These are phyloP conservation scores for Fusarium verticillioides DNA, from an alignment of 2,329 filamentous ascomycete genomes.

Conservation along the genomic window DNA sequence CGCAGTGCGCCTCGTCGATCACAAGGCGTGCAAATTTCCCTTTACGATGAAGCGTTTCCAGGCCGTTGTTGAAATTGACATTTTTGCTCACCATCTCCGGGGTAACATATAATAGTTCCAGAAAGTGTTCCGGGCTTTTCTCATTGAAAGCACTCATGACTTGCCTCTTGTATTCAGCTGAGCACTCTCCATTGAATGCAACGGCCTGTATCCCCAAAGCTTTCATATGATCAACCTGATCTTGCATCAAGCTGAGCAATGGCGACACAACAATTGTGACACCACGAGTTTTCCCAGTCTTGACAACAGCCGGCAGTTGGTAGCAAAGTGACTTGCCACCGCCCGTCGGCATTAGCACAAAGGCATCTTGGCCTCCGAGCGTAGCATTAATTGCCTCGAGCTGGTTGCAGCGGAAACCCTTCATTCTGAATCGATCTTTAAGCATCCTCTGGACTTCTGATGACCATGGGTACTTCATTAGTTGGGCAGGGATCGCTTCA, in stretches of 20 bases:
- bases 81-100: constrained; percentile 97
- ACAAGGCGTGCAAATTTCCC: constrained; percentile 87
- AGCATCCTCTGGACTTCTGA: constrained; percentile 83
- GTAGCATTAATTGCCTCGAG: constrained; percentile 97
- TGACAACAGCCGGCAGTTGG: constrained; percentile 88
- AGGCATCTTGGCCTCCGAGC: constrained; percentile 85
- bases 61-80: constrained; percentile 69
- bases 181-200: constrained; percentile 82
- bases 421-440: constrained; percentile 84
- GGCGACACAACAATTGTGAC: constrained; percentile 97
- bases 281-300: constrained; percentile 81
- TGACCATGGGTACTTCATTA: constrained; percentile 83
- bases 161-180: constrained; percentile 68
- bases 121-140: constrained; percentile 74
- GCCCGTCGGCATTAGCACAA: constrained; percentile 97
- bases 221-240: constrained; percentile 88
- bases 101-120: constrained; percentile 93
- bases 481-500: constrained; percentile 57
- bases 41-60: constrained; percentile 75
- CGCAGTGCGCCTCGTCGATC: constrained; percentile 98
- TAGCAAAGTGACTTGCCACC: constrained; percentile 98
- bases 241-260: constrained; percentile 94
- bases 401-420: constrained; percentile 89
- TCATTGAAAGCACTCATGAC: constrained; percentile 74
- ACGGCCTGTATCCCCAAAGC: constrained; percentile 81